These are phyloP conservation scores for Trichosporon sp. DNA, from an alignment of 1,284 basidiomycete species.

Conservation along the genomic window DNA sequence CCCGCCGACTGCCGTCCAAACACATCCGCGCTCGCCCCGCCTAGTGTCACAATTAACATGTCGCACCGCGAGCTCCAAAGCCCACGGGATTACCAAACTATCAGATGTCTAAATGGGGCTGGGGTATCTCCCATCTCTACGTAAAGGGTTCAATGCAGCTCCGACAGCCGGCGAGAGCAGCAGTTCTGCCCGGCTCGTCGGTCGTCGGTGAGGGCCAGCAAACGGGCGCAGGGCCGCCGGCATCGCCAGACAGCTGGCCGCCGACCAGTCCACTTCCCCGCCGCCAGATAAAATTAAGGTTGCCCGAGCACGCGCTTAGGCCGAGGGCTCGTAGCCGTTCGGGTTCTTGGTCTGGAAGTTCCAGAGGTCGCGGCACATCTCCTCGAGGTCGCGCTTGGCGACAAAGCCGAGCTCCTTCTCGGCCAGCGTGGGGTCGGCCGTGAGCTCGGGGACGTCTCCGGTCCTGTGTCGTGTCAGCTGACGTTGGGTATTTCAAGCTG, in stretches of 20 bases:
- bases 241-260: neutral
- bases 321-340: conserved; percentile 57
- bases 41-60: conserved; percentile 7
- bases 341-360: conserved; percentile 87
- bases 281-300: neutral
- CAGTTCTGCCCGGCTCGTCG: neutral
- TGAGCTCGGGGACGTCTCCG: conserved; percentile 95
- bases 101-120: neutral
- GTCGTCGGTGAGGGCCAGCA: neutral
- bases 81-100: neutral
- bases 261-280: neutral
- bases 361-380: conserved; percentile 89
- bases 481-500: neutral
- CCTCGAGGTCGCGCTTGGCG: conserved; percentile 71
- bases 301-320: neutral
- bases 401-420: conserved; percentile 93
- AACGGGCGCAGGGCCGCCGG: too few relatives aligned
- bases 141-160: neutral
- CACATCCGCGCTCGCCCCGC: too few relatives aligned
- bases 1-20: too few relatives aligned
- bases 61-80: neutral
- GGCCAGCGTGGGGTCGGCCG: conserved; percentile 86
- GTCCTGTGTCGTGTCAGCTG: conserved; percentile 53
- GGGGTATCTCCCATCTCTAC: neutral
- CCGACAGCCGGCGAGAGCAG: neutral